Percentiles rank a stretch among this genome's conserved stretches.
Conservation (phyloP, 176 grass and related monocot genomes). For the Ensete glaucum region DNA sequence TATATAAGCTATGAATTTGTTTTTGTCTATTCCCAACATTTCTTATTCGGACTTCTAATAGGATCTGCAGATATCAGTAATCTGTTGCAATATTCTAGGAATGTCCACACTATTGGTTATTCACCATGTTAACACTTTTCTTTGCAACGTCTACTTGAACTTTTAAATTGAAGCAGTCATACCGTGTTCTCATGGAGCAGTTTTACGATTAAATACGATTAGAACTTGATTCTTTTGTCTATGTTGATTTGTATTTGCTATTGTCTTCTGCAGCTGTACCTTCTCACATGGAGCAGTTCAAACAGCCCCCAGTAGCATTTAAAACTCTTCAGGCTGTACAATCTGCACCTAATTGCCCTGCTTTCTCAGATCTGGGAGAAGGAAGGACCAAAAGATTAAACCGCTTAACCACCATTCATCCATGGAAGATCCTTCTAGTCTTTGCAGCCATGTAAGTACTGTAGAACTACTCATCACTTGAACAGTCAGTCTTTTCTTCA, state of each 20-base stretch:
- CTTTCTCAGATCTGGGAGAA: constrained; percentile 47
- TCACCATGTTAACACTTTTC: not conserved
- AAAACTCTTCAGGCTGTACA: constrained; percentile 35
- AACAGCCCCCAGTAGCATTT: constrained; percentile 42
- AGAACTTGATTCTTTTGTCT: not conserved
- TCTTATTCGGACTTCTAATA: no score
- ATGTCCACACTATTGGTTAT: not conserved
- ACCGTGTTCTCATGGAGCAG: not conserved
- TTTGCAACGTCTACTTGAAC: not conserved
- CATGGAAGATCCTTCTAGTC: constrained; percentile 70
- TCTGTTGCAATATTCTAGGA: no score
- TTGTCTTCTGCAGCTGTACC: constrained; percentile 49
- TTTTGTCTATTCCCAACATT: no score
- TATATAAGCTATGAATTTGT: no score
- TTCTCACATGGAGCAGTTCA: constrained; percentile 67
- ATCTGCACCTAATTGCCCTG: constrained; percentile 33
- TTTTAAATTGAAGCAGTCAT: not conserved
- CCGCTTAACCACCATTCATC: constrained; percentile 38
- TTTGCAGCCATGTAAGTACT: constrained; percentile 84
- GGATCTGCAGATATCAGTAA: no score
- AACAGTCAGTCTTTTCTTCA: no score
- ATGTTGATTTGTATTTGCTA: not conserved
- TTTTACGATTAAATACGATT: no score
- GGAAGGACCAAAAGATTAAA: constrained; percentile 59
- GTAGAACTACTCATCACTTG: not conserved